Conservation (phyloP, 495 filamentous ascomycete species). For the Hyaloscypha variabilis region DNA sequence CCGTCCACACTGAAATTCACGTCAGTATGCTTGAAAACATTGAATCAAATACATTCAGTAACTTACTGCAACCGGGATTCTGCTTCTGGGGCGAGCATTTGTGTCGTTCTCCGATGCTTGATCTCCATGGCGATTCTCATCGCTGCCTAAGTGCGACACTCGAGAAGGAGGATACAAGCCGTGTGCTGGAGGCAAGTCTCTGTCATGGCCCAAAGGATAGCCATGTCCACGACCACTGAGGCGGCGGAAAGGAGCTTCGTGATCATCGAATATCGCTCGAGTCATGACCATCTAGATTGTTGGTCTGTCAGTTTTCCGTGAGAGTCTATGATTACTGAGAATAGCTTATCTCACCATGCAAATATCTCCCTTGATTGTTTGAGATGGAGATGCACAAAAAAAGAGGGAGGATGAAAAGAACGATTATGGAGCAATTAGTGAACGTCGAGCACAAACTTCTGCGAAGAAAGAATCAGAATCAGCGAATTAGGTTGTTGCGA, state of each 20-base stretch:
- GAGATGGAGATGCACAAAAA: not conserved
- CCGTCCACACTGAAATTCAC: slow-evolving; percentile 76
- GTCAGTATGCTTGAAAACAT: slow-evolving; percentile 20
- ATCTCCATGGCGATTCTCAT: slow-evolving; percentile 17
- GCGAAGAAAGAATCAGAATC: too few relatives aligned
- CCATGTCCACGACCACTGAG: slow-evolving; percentile 21
- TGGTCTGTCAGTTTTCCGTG: not conserved
- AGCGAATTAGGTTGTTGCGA: too few relatives aligned
- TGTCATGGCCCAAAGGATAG: slow-evolving; percentile 27
- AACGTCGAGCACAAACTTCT: too few relatives aligned
- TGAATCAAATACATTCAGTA: not conserved
- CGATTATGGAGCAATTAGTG: not conserved
- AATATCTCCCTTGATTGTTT: not conserved
- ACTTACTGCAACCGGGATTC: slow-evolving; percentile 74
- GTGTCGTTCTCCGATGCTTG: slow-evolving; percentile 25
- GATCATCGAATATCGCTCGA: slow-evolving; percentile 16
- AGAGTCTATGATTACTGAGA: not conserved
- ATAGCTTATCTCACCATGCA: not conserved
- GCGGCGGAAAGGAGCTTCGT: slow-evolving; percentile 19
- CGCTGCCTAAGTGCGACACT: slow-evolving; percentile 4
- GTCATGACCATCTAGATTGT: slow-evolving; percentile 8
- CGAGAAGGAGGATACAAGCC: slow-evolving; percentile 12
- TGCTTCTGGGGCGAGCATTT: slow-evolving; percentile 41
- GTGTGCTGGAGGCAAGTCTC: slow-evolving; percentile 22
- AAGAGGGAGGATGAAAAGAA: not conserved